Base-by-base conservation (phyloP, 2,329 filamentous ascomycete species). In the Rosellinia necatrix region DNA sequence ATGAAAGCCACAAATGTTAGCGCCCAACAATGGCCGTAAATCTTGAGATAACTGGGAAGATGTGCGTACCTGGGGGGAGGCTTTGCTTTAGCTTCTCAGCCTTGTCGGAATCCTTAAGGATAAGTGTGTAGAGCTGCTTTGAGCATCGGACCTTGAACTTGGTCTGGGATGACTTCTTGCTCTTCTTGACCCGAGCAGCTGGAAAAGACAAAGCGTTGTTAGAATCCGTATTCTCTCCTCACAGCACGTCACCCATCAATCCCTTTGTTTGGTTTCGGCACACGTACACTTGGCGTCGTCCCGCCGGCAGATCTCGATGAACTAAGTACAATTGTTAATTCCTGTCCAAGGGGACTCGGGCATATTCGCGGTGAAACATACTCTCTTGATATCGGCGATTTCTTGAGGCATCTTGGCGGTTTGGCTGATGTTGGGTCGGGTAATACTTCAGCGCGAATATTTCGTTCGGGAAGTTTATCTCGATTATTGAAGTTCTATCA, bases 121-220 rank as follows among this genome's bases (percentile, higher is more conserved):
- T 90, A 72, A 99, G 88, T 71, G 94, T 97, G 90, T 99, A 99
- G 71, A 99, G 85, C 85, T 94, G 88, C 75, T 88, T 87, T 78
- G 91, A 85, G 89, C 94, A 97, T 80, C 94, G 91, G 86, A 99
- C 93, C 91, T 99, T 99, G 92, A 99, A 97, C 90, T 99, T 99
- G 88, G 94, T 92, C 85, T 93, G 88, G 77, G 88, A 85, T 75
- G 83, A 82, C 82, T 89, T 88, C 80, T 87, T 89, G 87, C 88
- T 96, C 86, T 96, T 94, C 92, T 97, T 93, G 85, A 93, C 91
- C 78, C 90, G 88, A 75, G 90, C 90, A 80, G 90, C 90, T 93
- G n/a, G n/a, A 71, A 64, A 71, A 60, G 37, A 49, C 10, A 34
- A 25, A 15, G 21, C 64, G 57, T 59, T 60, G 70, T 75, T 63